Conservation (phyloP, 148 eudicot genomes). For the Fagopyrum esculentum region DNA sequence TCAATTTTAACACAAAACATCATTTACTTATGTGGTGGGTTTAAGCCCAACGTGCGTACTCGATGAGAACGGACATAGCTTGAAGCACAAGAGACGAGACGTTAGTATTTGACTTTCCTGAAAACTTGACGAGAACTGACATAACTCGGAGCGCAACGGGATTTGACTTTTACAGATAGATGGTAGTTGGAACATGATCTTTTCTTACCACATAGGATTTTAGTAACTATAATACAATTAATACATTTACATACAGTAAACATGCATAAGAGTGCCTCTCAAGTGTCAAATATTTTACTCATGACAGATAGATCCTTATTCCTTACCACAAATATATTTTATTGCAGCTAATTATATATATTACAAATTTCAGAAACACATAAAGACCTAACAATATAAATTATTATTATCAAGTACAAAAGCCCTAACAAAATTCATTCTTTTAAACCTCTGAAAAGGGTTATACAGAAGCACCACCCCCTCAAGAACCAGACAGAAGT, state of each 20-base stretch:
- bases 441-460: constrained; percentile 7
- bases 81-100: too few species aligned
- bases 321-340: neutral
- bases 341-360: neutral
- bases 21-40: too few species aligned
- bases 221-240: too few species aligned
- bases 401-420: neutral
- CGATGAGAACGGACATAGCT: too few species aligned
- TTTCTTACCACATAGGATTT: too few species aligned
- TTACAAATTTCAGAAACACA: neutral
- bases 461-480: constrained; percentile 2
- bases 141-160: too few species aligned
- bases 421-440: constrained; percentile 5
- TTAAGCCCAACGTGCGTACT: too few species aligned
- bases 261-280: constrained; percentile 1
- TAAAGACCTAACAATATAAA: neutral
- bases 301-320: neutral
- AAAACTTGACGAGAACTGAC: too few species aligned
- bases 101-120: too few species aligned
- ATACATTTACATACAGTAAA: neutral
- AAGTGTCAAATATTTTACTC: neutral
- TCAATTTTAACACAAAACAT: too few species aligned
- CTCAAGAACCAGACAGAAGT: constrained; percentile 9
- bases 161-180: too few species aligned
- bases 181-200: too few species aligned